These are phyloP conservation scores for Aspergillus costaricaensis DNA, from an alignment of 2,329 filamentous ascomycete species.

Conservation along the genomic window DNA sequence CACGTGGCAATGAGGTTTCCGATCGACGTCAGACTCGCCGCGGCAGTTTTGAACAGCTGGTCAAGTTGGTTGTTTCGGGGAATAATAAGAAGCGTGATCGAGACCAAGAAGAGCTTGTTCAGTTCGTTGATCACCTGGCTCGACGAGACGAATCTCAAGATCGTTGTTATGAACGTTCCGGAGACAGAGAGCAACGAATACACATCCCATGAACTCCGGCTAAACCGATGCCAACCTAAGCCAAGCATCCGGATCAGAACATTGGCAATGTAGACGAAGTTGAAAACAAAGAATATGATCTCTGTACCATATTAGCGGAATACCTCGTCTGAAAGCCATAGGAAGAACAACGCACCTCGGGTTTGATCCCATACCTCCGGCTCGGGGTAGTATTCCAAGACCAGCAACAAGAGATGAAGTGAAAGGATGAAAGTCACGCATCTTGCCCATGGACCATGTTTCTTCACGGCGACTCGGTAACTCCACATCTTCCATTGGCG, in stretches of 20 bases:
- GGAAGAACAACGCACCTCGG: slow-evolving; percentile 52
- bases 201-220: slow-evolving; percentile 91
- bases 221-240: slow-evolving; percentile 87
- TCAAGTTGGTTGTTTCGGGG: slow-evolving; percentile 96
- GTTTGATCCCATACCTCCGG: slow-evolving; percentile 67
- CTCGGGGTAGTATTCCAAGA: slow-evolving; percentile 83
- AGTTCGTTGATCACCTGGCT: slow-evolving; percentile 70
- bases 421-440: slow-evolving; percentile 77
- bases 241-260: slow-evolving; percentile 81
- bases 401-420: slow-evolving; percentile 77
- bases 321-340: not conserved
- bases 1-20: slow-evolving; percentile 91
- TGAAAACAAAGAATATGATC: slow-evolving; percentile 77
- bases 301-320: slow-evolving; percentile 49
- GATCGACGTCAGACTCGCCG: slow-evolving; percentile 87
- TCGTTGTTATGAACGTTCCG: slow-evolving; percentile 79
- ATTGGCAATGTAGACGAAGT: slow-evolving; percentile 78
- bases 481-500: slow-evolving; percentile 88
- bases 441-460: slow-evolving; percentile 88
- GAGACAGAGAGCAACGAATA: slow-evolving; percentile 79
- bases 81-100: slow-evolving; percentile 85
- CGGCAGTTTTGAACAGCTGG: slow-evolving; percentile 97
- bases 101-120: slow-evolving; percentile 92
- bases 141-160: slow-evolving; percentile 66
- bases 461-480: slow-evolving; percentile 89